A percentile compares a stretch with the other conserved stretches of the same genome.
These are phyloP conservation scores for Eleusine coracana DNA, from an alignment of 176 grass and related monocot genomes.

Conservation along the genomic window DNA sequence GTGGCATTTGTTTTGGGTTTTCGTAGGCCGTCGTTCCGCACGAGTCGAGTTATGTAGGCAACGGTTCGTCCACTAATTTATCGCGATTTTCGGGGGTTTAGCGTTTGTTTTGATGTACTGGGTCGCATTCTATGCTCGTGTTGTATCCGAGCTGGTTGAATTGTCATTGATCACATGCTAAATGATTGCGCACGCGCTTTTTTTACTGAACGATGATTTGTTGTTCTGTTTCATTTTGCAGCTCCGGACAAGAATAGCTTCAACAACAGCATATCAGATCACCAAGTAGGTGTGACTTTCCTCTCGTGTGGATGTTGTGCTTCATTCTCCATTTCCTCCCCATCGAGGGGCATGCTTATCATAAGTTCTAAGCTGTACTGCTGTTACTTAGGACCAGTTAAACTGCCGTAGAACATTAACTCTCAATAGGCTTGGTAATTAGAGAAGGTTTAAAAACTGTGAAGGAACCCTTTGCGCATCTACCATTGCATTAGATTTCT, in stretches of 20 bases:
- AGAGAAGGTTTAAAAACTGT: not conserved
- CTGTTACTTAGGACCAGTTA: not conserved
- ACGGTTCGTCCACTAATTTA: not conserved
- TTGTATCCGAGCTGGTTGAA: not conserved
- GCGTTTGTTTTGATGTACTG: not conserved
- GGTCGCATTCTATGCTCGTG: not conserved
- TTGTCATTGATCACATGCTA: not conserved
- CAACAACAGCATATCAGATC: conserved; percentile 97
- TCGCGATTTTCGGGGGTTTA: not conserved
- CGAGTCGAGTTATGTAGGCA: not conserved
- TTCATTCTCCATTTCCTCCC: not conserved
- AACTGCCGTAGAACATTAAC: not conserved
- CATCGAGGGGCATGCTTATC: not conserved
- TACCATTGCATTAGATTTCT: conserved; percentile 4
- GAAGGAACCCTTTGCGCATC: not conserved
- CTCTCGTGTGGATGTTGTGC: conserved; percentile 33
- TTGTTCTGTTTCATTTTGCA: conserved; percentile 44
- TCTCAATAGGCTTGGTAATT: not conserved
- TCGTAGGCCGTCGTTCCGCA: not conserved
- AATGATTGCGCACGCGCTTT: not conserved
- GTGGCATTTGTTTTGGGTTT: too few relatives aligned
- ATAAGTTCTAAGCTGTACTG: not conserved
- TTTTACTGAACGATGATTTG: conserved; percentile 1
- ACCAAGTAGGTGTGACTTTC: conserved; percentile 99
- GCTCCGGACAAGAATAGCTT: conserved; percentile 90